phyloP scores from a whole-genome alignment of 2,329 filamentous ascomycete species.

The Fusarium scirpi region DNA sequence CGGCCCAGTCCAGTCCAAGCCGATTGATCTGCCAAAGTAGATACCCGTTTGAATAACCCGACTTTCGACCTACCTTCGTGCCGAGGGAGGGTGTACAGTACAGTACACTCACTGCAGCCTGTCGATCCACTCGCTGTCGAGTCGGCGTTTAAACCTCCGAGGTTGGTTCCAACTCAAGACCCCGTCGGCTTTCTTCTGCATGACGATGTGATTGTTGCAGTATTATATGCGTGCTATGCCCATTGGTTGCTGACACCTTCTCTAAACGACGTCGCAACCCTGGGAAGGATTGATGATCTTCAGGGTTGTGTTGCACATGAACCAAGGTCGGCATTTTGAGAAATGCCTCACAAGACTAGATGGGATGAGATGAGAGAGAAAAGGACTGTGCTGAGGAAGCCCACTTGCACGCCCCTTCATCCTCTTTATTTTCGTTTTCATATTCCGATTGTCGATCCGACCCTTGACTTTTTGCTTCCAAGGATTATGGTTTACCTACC shows the following conservation, averaged over 20 bases:
- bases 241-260: not conserved
- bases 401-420: slow-evolving; percentile 7
- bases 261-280: slow-evolving; percentile 8
- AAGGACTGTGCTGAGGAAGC: not conserved
- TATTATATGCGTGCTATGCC: slow-evolving; percentile 17
- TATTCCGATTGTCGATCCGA: slow-evolving; percentile 3
- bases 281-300: not conserved
- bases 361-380: not conserved
- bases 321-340: slow-evolving; percentile 25
- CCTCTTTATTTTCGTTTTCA: slow-evolving; percentile 12
- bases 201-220: not conserved
- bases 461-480: not conserved
- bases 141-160: slow-evolving; percentile 42
- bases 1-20: not conserved
- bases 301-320: slow-evolving; percentile 10
- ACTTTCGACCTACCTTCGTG: slow-evolving; percentile 34
- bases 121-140: slow-evolving; percentile 21
- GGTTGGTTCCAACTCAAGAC: slow-evolving; percentile 12
- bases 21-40: slow-evolving; percentile 6
- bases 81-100: slow-evolving; percentile 19
- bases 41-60: slow-evolving; percentile 17
- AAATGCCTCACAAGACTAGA: slow-evolving; percentile 41
- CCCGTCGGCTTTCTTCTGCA: slow-evolving; percentile 19
- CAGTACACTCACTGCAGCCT: not conserved
- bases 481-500: not conserved